Evolutionary conservation across 306 rosid species (phyloP), one percentile per base, ranked within the genome.

Genomic region (Quercus dentata): DNA sequence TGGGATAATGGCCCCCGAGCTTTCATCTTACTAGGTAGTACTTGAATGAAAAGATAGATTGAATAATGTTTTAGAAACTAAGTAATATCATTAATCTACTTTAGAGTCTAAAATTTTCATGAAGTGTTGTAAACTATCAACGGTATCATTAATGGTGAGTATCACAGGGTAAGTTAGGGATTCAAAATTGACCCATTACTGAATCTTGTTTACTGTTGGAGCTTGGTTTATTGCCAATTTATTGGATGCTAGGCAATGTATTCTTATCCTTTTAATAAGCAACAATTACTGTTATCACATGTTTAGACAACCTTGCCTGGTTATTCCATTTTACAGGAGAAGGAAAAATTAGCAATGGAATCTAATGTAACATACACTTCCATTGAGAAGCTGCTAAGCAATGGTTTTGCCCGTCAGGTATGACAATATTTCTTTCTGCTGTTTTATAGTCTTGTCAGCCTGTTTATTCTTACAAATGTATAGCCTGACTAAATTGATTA

Each of bases 371-470:
- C 54, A 18, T 59, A 79, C 81, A 76, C 86, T 77, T 87, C 97
- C 35, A 78, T 89, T 28, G 94, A 90, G 79, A 93, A 89, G 88
- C 90, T 96, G 65, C 93, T 91, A 21, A 90, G 88, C 84, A 91
- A 91, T 79, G 86, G 78, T 20, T 96, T 96, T 85, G 97, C 98
- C 46, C 78, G 81, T 62, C 98, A 90, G 98, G 99, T 96, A 87
- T 56, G 54, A 28, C 61, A 73, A 13, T 74, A 28, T 80, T 49
- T 71, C 68, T 74, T 76, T 76, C 58, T 0, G 41, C 44, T 31
- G 51, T 69, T 78, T 73, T 74, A 65, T 73, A 58, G 65, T 13
- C 68, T 62, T 74, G 74, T 8, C 23, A 58, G 25, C 28, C 49
- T 76, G 10, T 76, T 56, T 64, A 13, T 79, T 77, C 20, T 27